Evolutionary conservation across 352 stramenopile genomes (phyloP).

Genomic region (Phytophthora sansomeana): DNA sequence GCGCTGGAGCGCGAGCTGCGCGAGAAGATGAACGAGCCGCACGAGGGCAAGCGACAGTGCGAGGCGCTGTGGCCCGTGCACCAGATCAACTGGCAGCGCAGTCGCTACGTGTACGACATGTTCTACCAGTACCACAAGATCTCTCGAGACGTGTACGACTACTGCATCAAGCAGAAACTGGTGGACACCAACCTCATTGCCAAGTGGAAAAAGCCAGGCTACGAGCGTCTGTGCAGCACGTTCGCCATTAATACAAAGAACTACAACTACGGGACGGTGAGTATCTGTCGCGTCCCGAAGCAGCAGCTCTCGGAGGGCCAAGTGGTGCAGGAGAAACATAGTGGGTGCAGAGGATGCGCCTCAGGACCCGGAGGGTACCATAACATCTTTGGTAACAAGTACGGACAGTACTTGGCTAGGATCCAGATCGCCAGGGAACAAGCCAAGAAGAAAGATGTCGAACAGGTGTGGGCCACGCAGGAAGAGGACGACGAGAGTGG

Average conservation of each 20-base stretch:
- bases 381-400: conserved; percentile 99
- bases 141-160: conserved; percentile 97
- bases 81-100: conserved; percentile 99
- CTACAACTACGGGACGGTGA: conserved; percentile 99
- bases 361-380: conserved; percentile 92
- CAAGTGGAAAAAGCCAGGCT: conserved; percentile 99
- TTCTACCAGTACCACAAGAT: conserved; percentile 98
- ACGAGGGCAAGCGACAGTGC: conserved; percentile 97
- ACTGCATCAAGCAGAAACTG: conserved; percentile 95
- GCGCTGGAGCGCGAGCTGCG: conserved; percentile 97
- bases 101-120: conserved; percentile 99
- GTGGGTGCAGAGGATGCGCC: conserved; percentile 97
- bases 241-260: conserved; percentile 99
- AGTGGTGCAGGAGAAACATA: conserved; percentile 93
- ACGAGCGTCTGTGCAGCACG: conserved; percentile 98
- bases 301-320: conserved; percentile 93
- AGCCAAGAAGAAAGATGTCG: conserved; percentile 30
- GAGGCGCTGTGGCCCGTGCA: conserved; percentile 99
- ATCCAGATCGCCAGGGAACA: conserved; percentile 95
- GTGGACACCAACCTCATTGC: conserved; percentile 97
- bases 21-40: conserved; percentile 98
- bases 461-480: conserved; percentile 64
- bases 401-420: conserved; percentile 97
- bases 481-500: conserved; percentile 69
- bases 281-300: conserved; percentile 97